Conservation (phyloP, 2,329 filamentous ascomycete species). For the Microsporum ferrugineum region DNA sequence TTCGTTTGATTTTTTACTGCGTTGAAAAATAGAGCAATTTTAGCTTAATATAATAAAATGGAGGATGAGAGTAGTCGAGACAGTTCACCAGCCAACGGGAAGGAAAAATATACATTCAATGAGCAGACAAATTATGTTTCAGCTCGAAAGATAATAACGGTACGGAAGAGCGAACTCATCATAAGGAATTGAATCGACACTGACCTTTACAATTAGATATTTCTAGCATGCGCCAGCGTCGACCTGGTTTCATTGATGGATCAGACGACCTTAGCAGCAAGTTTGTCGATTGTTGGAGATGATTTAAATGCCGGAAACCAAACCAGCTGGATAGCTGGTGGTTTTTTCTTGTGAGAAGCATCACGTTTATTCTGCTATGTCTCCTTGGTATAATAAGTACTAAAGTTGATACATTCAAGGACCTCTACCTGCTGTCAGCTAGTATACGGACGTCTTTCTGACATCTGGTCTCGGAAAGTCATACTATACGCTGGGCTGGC, state of each 20-base stretch:
- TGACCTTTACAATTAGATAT: conserved; percentile 34
- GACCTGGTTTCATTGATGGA: conserved; percentile 48
- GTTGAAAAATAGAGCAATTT: not conserved
- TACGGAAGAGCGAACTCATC: conserved; percentile 15
- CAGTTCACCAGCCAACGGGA: conserved; percentile 12
- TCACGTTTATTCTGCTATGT: not conserved
- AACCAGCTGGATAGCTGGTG: conserved; percentile 45
- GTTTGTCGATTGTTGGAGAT: conserved; percentile 45
- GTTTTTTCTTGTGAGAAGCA: conserved; percentile 45
- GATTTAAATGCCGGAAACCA: conserved; percentile 40
- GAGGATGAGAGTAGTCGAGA: not conserved
- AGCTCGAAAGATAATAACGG: conserved; percentile 41
- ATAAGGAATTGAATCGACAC: not conserved
- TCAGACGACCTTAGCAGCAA: conserved; percentile 46
- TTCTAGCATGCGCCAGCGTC: conserved; percentile 45
- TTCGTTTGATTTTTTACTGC: not conserved
- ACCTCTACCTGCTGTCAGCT: conserved; percentile 19
- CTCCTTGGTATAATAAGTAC: not conserved
- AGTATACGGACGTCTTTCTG: conserved; percentile 51
- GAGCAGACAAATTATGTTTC: conserved; percentile 49
- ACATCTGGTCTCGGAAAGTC: conserved; percentile 50
- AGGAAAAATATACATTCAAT: conserved; percentile 33
- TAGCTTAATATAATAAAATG: not conserved
- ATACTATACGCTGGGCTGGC: conserved; percentile 40
- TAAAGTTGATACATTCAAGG: not conserved